Evolutionary conservation across 2,329 filamentous ascomycete species (phyloP).

Genomic region (Aspergillus ustus): DNA sequence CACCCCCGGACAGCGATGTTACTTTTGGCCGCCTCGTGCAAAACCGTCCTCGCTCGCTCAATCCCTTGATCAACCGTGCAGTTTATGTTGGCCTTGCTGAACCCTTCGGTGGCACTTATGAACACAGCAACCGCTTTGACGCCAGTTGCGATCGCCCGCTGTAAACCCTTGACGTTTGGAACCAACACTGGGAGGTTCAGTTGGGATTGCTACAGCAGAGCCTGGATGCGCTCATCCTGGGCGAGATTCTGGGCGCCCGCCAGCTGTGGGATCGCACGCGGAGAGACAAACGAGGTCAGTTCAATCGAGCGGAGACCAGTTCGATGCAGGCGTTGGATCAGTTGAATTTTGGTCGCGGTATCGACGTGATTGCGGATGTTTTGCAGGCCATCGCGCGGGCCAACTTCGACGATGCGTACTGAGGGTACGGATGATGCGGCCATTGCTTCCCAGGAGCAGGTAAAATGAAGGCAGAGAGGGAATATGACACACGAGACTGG

Average conservation of each 20-base stretch:
- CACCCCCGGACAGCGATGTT: conserved; percentile 43
- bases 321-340: conserved; percentile 70
- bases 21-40: conserved; percentile 29
- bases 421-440: not conserved
- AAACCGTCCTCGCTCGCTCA: conserved; percentile 38
- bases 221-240: conserved; percentile 39
- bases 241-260: conserved; percentile 38
- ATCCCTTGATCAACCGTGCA: conserved; percentile 46
- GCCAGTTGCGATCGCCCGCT: conserved; percentile 59
- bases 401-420: conserved; percentile 76
- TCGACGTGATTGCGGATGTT: conserved; percentile 77
- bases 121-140: conserved; percentile 49
- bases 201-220: conserved; percentile 54
- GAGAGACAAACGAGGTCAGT: conserved; percentile 79
- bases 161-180: conserved; percentile 50
- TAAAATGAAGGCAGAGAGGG: not conserved
- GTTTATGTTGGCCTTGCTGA: conserved; percentile 49
- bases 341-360: conserved; percentile 73
- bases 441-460: not conserved
- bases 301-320: conserved; percentile 77
- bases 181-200: conserved; percentile 45
- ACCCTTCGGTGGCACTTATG: conserved; percentile 48
- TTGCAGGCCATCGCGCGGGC: conserved; percentile 83
- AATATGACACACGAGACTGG: not conserved
- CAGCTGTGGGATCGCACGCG: conserved; percentile 84